Evolutionary conservation across 2,329 filamentous ascomycete genomes (phyloP), one percentile per base, ranked within the genome.

Genomic region (Colletotrichum higginsianum): DNA sequence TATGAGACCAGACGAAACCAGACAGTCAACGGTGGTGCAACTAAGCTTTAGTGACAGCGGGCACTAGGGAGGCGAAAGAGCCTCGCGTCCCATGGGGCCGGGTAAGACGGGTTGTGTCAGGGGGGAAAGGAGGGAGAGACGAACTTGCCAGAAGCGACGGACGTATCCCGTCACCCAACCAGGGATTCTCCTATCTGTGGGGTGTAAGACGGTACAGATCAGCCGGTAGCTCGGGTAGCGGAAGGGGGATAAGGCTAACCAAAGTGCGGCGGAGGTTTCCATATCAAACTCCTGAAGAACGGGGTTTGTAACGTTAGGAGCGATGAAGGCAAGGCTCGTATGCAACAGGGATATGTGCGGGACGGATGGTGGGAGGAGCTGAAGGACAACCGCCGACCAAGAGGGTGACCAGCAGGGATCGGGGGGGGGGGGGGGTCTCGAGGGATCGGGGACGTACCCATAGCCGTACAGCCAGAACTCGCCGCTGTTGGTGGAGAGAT

Each of bases 381-480:
- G 38, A 40, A 66, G 23, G 23, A 56, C 42, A 30, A 42, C 21
- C 35, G 35, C 13, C 50, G 50, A 40, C 35, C 52, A 44, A 53
- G 46, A 72, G 71, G 55, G 61, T 56, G 50, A 67, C 49, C 26
- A 55, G 40, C 49, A 57, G 44, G 66, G 47, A 62, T 42, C 56
- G 9, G 35, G 9, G 35, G 30, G 47, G 40, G 40, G 40, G 63
- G 44, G 47, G 58, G 49, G 61, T 46, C 40, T 26, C 56, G 21
- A 55, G 42, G 26, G 60, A 44, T 60, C 21, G 55, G 44, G 38
- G 23, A 84, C 87, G 75, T 86, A 98, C 96, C 96, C 96, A 79
- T 98, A 99, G 73, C 96, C 96, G 82, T 98, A 98, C 56, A 99
- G 86, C 96, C 96, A 99, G 78, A 98, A 95, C 79, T 97, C 94